Evolutionary conservation across 306 rosid genomes (phyloP).

Genomic region (Coriaria nepalensis): DNA sequence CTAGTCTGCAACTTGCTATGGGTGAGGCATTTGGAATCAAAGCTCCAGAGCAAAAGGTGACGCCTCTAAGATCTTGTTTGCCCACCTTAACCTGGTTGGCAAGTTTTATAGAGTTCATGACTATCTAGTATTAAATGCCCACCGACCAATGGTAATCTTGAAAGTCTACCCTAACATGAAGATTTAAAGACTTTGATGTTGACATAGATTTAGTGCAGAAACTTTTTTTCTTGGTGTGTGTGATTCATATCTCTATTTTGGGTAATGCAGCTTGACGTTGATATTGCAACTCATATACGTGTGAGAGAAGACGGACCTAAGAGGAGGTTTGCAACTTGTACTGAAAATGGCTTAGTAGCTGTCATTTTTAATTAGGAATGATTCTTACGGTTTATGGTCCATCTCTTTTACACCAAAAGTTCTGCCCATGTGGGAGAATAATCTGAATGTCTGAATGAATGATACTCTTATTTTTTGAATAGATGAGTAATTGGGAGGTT

Average conservation of each 20-base stretch:
- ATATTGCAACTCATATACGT: slow-evolving; percentile 64
- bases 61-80: slow-evolving; percentile 8
- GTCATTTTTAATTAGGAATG: background rate
- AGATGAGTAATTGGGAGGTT: slow-evolving; percentile 12
- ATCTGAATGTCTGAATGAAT: background rate
- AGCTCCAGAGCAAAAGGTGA: slow-evolving; percentile 83
- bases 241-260: slow-evolving; percentile 9
- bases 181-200: too few relatives aligned
- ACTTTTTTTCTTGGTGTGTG: background rate
- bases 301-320: slow-evolving; percentile 84
- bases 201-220: too few relatives aligned
- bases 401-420: background rate
- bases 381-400: background rate
- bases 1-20: slow-evolving; percentile 77
- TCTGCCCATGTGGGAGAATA: background rate
- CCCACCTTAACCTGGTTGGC: background rate
- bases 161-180: too few relatives aligned
- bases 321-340: slow-evolving; percentile 54
- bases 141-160: too few relatives aligned
- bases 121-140: too few relatives aligned
- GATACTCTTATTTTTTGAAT: background rate
- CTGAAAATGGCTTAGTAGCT: slow-evolving; percentile 2
- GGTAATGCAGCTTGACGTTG: slow-evolving; percentile 51
- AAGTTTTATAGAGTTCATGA: too few relatives aligned
- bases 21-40: slow-evolving; percentile 95